These are phyloP conservation scores for Phalaenopsis equestris DNA, from an alignment of 106 monocot genomes.

Conservation along the genomic window DNA sequence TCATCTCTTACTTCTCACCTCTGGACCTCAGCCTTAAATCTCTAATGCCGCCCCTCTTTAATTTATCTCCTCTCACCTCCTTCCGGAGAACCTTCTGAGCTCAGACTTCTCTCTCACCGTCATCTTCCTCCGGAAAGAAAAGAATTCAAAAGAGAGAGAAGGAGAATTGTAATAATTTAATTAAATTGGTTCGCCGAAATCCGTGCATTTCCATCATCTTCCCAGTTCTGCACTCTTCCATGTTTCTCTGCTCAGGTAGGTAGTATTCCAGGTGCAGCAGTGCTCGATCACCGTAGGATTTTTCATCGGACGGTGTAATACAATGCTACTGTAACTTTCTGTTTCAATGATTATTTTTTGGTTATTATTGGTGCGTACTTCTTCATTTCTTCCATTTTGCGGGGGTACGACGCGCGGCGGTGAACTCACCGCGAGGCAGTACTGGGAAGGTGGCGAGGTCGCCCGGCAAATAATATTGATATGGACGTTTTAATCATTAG, in stretches of 20 bases:
- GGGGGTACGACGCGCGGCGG: not conserved
- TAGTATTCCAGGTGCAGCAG: not conserved
- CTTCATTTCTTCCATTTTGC: not conserved
- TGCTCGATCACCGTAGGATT: not conserved
- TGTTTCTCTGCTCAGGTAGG: not conserved
- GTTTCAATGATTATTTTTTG: not conserved
- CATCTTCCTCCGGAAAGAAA: too few relatives aligned
- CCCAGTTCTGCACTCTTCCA: not conserved
- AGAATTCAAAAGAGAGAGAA: not conserved
- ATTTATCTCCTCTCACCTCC: not conserved
- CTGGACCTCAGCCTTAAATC: not conserved
- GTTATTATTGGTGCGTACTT: not conserved
- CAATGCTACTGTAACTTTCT: not conserved
- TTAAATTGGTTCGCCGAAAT: not conserved
- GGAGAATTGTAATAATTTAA: not conserved
- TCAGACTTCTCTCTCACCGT: not conserved
- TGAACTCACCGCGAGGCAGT: not conserved
- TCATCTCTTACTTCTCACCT: not conserved
- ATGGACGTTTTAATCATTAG: too few relatives aligned
- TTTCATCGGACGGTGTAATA: not conserved
- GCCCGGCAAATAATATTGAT: too few relatives aligned
- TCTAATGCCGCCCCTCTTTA: not conserved
- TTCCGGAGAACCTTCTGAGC: not conserved
- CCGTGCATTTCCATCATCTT: not conserved
- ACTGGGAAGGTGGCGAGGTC: too few relatives aligned